These are phyloP conservation scores for Vicia villosa DNA, from an alignment of 306 rosid species.

Conservation along the genomic window DNA sequence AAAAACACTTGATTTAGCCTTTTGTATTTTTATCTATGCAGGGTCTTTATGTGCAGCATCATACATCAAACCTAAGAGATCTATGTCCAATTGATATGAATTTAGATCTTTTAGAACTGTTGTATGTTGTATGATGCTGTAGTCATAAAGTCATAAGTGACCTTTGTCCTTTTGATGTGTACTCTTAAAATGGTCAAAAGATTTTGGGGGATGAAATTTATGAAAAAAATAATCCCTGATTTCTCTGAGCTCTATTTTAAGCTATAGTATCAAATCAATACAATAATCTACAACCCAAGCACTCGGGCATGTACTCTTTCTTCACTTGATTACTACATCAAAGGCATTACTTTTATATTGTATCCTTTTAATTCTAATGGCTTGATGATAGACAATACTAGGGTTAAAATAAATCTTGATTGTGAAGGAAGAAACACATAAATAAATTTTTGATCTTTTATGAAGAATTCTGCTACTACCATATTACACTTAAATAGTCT, in stretches of 20 bases:
- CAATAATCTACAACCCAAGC: background rate
- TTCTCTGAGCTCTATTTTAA: conserved; percentile 21
- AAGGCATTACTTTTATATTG: background rate
- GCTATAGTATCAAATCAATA: background rate
- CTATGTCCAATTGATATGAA: background rate
- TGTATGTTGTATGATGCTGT: background rate
- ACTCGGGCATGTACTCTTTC: background rate
- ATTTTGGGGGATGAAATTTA: conserved; percentile 33
- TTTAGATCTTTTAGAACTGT: background rate
- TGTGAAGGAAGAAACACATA: too few species aligned
- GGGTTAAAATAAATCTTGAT: too few species aligned
- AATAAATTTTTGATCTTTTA: too few species aligned
- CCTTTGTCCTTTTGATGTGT: background rate
- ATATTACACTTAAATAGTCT: too few species aligned
- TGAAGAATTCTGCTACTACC: too few species aligned
- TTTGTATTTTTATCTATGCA: background rate
- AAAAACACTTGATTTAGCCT: background rate
- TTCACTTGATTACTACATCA: background rate
- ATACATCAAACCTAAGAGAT: background rate
- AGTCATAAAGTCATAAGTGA: background rate
- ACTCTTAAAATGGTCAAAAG: conserved; percentile 16
- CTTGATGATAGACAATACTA: background rate
- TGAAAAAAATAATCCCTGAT: background rate
- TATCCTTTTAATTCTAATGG: background rate
- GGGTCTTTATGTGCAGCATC: background rate